Evolutionary conservation across 345 rosid species (phyloP).

Genomic region (Arabis hirsuta): DNA sequence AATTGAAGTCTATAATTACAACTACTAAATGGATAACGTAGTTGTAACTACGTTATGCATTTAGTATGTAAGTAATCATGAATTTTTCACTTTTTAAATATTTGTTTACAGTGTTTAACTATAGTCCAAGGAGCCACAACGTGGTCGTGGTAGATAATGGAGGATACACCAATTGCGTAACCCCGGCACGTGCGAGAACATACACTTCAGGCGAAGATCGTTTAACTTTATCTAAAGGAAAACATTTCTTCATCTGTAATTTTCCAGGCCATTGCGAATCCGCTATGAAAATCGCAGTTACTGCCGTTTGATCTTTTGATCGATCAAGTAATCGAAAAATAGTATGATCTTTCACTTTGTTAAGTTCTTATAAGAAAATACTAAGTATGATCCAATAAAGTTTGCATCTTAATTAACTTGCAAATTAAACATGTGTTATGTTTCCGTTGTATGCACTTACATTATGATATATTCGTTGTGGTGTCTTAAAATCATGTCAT

Average conservation of each 20-base stretch:
- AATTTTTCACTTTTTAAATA: not conserved
- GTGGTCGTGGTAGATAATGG: conserved; percentile 50
- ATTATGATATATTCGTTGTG: no score
- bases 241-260: conserved; percentile 56
- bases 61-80: not conserved
- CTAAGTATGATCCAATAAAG: conserved; percentile 29
- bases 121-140: conserved; percentile 52
- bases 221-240: conserved; percentile 58
- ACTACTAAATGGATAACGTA: no score
- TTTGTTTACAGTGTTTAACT: conserved; percentile 59
- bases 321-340: not conserved
- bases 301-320: conserved; percentile 39
- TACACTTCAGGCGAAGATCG: conserved; percentile 55
- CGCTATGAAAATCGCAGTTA: conserved; percentile 60
- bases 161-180: conserved; percentile 49
- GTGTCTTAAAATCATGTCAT: no score
- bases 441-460: not conserved
- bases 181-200: conserved; percentile 45
- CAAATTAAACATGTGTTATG: not conserved
- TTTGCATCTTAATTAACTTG: not conserved
- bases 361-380: conserved; percentile 6
- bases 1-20: no score
- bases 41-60: not conserved
- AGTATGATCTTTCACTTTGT: conserved; percentile 19
- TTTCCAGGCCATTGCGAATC: conserved; percentile 51